Base-by-base conservation (phyloP, 352 stramenopile genomes). In the Pythium graminicola region DNA sequence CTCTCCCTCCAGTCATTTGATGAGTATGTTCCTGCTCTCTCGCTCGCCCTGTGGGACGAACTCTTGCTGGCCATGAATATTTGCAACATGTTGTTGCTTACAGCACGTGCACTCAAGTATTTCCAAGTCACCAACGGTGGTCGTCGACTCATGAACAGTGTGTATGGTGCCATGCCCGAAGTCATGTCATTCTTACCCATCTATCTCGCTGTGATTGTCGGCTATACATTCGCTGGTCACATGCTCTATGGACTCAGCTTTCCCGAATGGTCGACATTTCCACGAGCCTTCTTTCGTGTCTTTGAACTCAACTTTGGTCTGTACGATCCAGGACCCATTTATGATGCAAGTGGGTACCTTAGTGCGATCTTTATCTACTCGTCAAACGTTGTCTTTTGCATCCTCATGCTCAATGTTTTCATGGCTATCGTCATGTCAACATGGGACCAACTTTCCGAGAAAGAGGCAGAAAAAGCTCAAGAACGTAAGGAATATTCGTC, bases 361-460 rank as follows among this genome's bases (percentile, higher is more conserved):
- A 85, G 76, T 29, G 73, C 70, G 17, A 74, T 83, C 46, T 86
- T 79, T 60, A 83, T 86, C 48, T 86, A 86, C 64, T 76, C 76
- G 8, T 69, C 71, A 2, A 86, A 76, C 41, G 57, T 77, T 29
- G 72, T 86, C 5, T 86, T 86, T 46, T 85, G 73, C 50, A 86
- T 86, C 50, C 72, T 86, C 50, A 83, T 86, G 76, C 70, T 86
- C 33, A 86, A 86, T 41, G 67, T 86, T 1, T 86, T 86, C 51
- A 86, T 86, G 76, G 76, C 76, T 17, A 86, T 86, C 51, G 73
- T 86, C 43, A 85, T 86, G 73, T 82, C 65, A 35, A 86, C 73
- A 23, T 85, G 76, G 76, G 73, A 86, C 26, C 60, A 73, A 0
- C 62, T 83, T 17, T 69, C 65, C 0, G 76, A 85, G n/a, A 57